Evolutionary conservation across 2,329 filamentous ascomycete species (phyloP).

Genomic region (Myriangium duriaei): DNA sequence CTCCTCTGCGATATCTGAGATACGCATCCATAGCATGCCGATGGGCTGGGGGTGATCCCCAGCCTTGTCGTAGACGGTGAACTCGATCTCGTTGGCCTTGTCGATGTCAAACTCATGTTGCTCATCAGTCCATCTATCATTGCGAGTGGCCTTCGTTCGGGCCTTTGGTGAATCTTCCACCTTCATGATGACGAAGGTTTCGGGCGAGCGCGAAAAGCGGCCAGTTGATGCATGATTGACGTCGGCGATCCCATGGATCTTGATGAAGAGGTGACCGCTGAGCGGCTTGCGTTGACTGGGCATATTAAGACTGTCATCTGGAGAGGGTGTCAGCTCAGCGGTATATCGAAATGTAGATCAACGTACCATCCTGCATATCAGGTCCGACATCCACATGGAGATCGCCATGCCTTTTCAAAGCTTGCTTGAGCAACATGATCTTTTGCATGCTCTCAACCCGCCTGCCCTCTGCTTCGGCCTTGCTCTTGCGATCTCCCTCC

Average conservation of each 20-base stretch:
- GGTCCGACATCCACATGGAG: slow-evolving; percentile 86
- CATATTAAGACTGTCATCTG: slow-evolving; percentile 86
- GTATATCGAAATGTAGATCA: background rate
- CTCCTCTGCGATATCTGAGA: slow-evolving; percentile 95
- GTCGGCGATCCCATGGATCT: slow-evolving; percentile 79
- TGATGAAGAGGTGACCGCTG: slow-evolving; percentile 76
- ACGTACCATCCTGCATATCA: slow-evolving; percentile 68
- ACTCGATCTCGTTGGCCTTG: slow-evolving; percentile 96
- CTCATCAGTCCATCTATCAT: slow-evolving; percentile 84
- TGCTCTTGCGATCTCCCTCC: slow-evolving; percentile 93
- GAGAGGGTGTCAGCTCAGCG: slow-evolving; percentile 19
- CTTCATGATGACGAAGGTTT: slow-evolving; percentile 93
- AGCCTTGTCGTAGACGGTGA: slow-evolving; percentile 94
- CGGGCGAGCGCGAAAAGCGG: slow-evolving; percentile 76
- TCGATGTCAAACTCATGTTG: slow-evolving; percentile 87
- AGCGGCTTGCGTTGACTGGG: slow-evolving; percentile 94
- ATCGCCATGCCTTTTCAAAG: slow-evolving; percentile 92
- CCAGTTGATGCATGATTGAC: slow-evolving; percentile 80
- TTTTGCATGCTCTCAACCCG: slow-evolving; percentile 95
- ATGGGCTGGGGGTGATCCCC: slow-evolving; percentile 82
- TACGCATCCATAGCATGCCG: slow-evolving; percentile 87
- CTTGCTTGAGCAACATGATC: slow-evolving; percentile 89
- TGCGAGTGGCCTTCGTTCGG: slow-evolving; percentile 71
- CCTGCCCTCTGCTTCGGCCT: slow-evolving; percentile 77
- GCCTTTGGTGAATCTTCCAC: slow-evolving; percentile 90